Conservation (phyloP, 2,329 filamentous ascomycete genomes). For the Lasiodiplodia sp. region DNA sequence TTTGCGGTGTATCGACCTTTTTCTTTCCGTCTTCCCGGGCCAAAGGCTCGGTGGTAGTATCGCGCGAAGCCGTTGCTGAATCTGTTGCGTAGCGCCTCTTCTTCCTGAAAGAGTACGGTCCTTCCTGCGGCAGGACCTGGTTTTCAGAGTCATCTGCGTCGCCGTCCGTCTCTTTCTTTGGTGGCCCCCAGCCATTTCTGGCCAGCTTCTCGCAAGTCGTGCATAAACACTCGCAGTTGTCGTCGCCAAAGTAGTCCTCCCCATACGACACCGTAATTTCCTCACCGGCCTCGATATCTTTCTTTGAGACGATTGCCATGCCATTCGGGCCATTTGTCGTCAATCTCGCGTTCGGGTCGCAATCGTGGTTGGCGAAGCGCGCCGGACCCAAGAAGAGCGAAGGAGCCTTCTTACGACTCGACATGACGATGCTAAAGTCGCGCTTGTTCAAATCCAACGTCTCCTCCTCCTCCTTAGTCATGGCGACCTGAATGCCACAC, state of each 20-base stretch:
- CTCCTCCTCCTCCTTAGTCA: conserved; percentile 89
- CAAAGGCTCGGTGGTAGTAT: conserved; percentile 19
- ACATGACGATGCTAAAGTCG: conserved; percentile 97
- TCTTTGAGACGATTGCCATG: conserved; percentile 87
- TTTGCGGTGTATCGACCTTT: conserved; percentile 11
- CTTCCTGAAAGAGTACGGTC: conserved; percentile 34
- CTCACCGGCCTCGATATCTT: conserved; percentile 83
- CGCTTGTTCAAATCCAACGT: conserved; percentile 81
- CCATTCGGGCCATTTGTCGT: conserved; percentile 83
- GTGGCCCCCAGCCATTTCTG: conserved; percentile 81
- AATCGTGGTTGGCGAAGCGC: conserved; percentile 97
- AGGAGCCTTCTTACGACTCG: conserved; percentile 86
- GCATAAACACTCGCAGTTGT: conserved; percentile 95
- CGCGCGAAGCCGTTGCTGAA: conserved; percentile 32
- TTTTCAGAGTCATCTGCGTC: conserved; percentile 28
- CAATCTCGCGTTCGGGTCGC: conserved; percentile 86
- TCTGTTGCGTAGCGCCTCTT: conserved; percentile 41
- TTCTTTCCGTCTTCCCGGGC: neutral
- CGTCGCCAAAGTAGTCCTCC: conserved; percentile 92
- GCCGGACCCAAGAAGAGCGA: conserved; percentile 95
- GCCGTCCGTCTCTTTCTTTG: conserved; percentile 33
- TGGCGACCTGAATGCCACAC: conserved; percentile 87
- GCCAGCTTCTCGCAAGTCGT: conserved; percentile 78
- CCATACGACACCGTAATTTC: conserved; percentile 98
- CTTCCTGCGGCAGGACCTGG: neutral